Conservation (phyloP, 148 eudicot species). For the Pharnaceum exiguum region DNA sequence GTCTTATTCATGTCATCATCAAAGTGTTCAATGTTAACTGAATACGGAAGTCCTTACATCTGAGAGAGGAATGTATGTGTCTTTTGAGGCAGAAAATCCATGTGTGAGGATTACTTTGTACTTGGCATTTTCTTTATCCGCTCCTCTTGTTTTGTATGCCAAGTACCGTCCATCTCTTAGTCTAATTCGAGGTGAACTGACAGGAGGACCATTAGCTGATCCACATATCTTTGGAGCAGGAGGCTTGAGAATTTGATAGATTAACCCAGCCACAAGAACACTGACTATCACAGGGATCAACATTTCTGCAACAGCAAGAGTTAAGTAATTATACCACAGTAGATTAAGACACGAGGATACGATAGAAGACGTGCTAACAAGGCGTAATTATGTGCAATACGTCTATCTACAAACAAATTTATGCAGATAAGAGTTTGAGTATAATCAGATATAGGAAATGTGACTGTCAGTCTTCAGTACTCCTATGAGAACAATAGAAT, state of each 20-base stretch:
- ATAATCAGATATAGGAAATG: no score
- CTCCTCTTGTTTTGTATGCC: constrained; percentile 30
- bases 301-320: constrained; percentile 10
- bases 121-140: constrained; percentile 14
- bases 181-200: constrained; percentile 30
- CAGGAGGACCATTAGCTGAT: constrained; percentile 26
- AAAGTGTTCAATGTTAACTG: neutral
- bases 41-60: constrained; percentile 16
- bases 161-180: constrained; percentile 41
- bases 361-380: no score
- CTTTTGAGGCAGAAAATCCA: constrained; percentile 38
- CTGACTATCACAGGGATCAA: constrained; percentile 13
- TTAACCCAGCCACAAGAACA: constrained; percentile 12
- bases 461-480: no score
- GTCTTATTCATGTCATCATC: neutral
- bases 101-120: constrained; percentile 29
- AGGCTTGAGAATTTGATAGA: constrained; percentile 21
- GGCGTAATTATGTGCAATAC: no score
- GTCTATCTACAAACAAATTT: no score
- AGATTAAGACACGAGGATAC: neutral
- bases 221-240: constrained; percentile 34
- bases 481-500: no score
- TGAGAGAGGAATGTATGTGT: constrained; percentile 27
- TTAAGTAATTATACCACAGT: neutral
- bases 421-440: no score